phyloP scores from a whole-genome alignment of 78 protist genomes.

The Guillardia theta region DNA sequence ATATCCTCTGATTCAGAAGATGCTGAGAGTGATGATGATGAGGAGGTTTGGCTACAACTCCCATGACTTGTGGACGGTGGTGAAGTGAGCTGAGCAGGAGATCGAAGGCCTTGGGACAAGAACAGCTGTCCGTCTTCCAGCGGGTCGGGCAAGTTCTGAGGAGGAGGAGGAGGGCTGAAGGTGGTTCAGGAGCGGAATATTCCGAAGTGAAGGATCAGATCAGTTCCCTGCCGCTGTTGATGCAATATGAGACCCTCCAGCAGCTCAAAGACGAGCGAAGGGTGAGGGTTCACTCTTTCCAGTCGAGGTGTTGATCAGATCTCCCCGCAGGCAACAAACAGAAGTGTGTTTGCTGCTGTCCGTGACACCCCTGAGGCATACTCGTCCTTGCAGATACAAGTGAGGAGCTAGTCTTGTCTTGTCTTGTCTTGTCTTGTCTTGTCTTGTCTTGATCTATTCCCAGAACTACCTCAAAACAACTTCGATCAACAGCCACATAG shows the following conservation, averaged over 20 bases:
- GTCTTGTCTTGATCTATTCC: too few species aligned
- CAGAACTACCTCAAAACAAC: not conserved
- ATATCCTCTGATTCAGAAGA: too few species aligned
- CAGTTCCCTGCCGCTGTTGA: not conserved
- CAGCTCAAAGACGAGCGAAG: not conserved
- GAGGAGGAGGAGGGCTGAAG: not conserved
- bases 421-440: too few species aligned
- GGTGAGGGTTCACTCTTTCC: too few species aligned
- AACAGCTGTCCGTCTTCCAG: not conserved
- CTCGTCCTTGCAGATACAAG: too few species aligned
- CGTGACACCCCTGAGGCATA: not conserved
- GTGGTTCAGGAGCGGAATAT: not conserved
- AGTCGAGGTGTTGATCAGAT: not conserved
- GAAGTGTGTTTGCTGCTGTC: not conserved
- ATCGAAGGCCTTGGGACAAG: too few species aligned
- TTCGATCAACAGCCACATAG: not conserved
- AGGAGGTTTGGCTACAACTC: too few species aligned
- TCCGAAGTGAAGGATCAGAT: not conserved
- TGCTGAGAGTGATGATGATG: too few species aligned
- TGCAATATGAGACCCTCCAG: not conserved
- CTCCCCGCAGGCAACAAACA: not conserved
- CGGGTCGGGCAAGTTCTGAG: not conserved
- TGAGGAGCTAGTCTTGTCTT: too few species aligned
- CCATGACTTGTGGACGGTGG: too few species aligned
- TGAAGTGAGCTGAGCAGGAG: too few species aligned